Conservation (phyloP, 441 rosid genomes). For the Kokia cookei region DNA sequence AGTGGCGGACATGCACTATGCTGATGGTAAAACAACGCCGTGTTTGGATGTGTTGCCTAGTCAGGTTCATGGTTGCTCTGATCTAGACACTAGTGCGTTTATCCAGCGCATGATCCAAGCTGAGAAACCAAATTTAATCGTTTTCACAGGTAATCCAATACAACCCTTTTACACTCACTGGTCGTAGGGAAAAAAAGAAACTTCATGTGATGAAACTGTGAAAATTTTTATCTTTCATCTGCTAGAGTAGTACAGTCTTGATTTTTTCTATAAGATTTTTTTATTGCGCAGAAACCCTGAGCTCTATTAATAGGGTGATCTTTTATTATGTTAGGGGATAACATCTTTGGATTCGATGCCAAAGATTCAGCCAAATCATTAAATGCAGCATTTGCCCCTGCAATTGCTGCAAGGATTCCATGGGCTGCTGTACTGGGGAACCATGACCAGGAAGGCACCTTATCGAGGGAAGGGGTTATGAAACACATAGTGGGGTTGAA, state of each 20-base stretch:
- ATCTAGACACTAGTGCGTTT: constrained; percentile 78
- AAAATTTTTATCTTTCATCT: background rate
- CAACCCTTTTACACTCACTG: background rate
- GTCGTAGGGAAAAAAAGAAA: background rate
- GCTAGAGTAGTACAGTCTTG: background rate
- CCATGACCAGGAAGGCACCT: constrained; percentile 72
- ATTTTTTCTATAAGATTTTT: background rate
- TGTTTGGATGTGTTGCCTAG: constrained; percentile 45
- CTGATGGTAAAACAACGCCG: constrained; percentile 44
- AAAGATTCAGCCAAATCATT: constrained; percentile 52
- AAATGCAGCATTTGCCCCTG: constrained; percentile 65
- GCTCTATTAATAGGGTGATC: background rate
- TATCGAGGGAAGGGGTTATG: constrained; percentile 68
- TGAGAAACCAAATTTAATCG: constrained; percentile 69
- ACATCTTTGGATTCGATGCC: constrained; percentile 51
- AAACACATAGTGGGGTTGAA: constrained; percentile 55
- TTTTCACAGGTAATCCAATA: constrained; percentile 60
- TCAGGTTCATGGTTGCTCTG: constrained; percentile 56
- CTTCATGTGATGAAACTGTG: background rate
- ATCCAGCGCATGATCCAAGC: constrained; percentile 55
- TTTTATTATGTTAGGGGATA: constrained; percentile 46
- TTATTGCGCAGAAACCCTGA: background rate
- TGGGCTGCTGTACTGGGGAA: constrained; percentile 82
- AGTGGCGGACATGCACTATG: constrained; percentile 84
- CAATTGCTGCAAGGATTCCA: constrained; percentile 58